phyloP scores from a whole-genome alignment of 2,329 filamentous ascomycete species.

The Lachnum nothofagi region DNA sequence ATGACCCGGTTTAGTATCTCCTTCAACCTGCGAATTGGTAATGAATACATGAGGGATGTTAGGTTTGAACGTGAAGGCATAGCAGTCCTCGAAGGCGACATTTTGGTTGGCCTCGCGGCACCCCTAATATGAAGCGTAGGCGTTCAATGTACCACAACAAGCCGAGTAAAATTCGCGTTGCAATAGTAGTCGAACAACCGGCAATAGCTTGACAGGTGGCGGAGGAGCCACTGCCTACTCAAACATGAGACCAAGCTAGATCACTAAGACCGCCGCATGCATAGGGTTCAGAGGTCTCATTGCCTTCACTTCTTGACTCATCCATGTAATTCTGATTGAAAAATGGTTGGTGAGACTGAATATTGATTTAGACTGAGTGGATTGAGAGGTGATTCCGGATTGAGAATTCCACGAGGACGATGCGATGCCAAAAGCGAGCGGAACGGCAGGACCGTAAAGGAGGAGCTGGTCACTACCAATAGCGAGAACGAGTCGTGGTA shows the following conservation, averaged over 20 bases:
- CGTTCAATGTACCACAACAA: not conserved
- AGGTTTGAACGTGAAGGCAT: slow-evolving; percentile 21
- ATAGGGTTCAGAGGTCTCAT: not conserved
- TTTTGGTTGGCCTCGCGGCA: slow-evolving; percentile 4
- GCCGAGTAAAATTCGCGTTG: not conserved
- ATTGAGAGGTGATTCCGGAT: not conserved
- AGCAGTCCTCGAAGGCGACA: slow-evolving; percentile 24
- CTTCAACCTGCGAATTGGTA: slow-evolving; percentile 30
- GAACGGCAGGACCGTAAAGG: not conserved
- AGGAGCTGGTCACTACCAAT: not conserved
- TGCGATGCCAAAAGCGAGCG: not conserved
- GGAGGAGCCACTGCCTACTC: not conserved
- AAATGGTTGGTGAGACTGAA: no score
- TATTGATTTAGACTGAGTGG: no score
- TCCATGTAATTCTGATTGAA: not conserved
- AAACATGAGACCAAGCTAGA: not conserved
- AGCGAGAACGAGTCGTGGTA: not conserved
- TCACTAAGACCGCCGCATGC: not conserved
- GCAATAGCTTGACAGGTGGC: not conserved
- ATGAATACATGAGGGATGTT: slow-evolving; percentile 29
- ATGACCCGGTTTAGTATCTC: slow-evolving; percentile 28
- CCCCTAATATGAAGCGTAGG: not conserved
- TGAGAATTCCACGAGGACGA: not conserved
- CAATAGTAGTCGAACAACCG: not conserved
- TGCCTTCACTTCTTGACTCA: not conserved